These are phyloP conservation scores for Thelonectria blattea DNA, from an alignment of 2,329 filamentous ascomycete genomes.

Conservation along the genomic window DNA sequence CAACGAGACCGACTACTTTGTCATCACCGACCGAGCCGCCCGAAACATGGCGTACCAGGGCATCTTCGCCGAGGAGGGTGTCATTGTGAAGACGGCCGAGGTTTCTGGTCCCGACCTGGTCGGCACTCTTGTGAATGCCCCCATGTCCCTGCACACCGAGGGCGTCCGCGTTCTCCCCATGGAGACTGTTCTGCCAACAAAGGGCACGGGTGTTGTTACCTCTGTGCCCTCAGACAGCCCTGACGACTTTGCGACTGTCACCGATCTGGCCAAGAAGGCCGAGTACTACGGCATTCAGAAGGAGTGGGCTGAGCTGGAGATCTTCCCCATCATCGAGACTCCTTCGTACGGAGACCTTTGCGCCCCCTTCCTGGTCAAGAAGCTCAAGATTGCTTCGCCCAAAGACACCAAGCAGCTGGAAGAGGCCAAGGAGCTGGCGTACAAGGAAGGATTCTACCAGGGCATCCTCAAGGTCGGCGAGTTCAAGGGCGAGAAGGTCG, in stretches of 20 bases:
- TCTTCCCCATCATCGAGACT: constrained; percentile 87
- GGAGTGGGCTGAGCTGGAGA: constrained; percentile 93
- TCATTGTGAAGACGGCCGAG: constrained; percentile 75
- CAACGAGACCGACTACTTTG: constrained; percentile 78
- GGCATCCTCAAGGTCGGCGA: constrained; percentile 88
- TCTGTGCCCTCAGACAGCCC: constrained; percentile 93
- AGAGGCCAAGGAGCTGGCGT: constrained; percentile 93
- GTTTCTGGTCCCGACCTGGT: constrained; percentile 80
- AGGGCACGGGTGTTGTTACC: constrained; percentile 96
- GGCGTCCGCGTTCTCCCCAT: constrained; percentile 92
- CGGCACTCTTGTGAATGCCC: constrained; percentile 88
- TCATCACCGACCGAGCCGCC: constrained; percentile 84
- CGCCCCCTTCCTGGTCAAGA: constrained; percentile 83
- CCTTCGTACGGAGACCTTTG: constrained; percentile 86
- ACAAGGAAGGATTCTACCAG: constrained; percentile 98
- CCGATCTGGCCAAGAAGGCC: constrained; percentile 90
- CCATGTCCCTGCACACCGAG: constrained; percentile 82
- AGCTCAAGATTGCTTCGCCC: constrained; percentile 94
- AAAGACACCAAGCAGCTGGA: constrained; percentile 90
- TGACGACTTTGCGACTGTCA: constrained; percentile 90
- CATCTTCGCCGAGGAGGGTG: constrained; percentile 78
- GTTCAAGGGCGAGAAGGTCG: constrained; percentile 85
- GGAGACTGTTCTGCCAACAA: constrained; percentile 89
- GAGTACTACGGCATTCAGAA: constrained; percentile 97
- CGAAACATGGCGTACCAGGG: constrained; percentile 97